Percentiles rank a stretch among this genome's conserved stretches.
Conservation (phyloP, 805 yeast genomes). For the Saccharomycopsis oosterbeekiorum region DNA sequence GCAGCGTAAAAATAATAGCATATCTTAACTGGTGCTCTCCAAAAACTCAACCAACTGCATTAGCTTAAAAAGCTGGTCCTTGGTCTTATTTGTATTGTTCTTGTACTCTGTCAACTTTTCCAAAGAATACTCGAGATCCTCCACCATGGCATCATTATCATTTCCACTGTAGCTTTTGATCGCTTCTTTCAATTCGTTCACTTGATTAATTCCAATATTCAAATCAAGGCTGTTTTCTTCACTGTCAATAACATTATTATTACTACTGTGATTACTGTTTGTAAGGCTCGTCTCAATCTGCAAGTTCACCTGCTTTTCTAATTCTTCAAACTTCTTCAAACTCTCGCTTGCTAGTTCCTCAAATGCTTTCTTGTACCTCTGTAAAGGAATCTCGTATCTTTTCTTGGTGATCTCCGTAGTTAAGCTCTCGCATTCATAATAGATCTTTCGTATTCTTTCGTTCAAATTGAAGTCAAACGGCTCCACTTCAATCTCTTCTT, state of each 20-base stretch:
- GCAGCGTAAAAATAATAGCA: no score
- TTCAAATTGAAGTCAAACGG: constrained; percentile 63
- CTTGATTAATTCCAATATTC: background rate
- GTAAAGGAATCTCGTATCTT: constrained; percentile 43
- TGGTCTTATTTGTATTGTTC: constrained; percentile 3
- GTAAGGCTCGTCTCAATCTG: background rate
- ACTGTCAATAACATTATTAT: no score
- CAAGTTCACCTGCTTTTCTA: constrained; percentile 4
- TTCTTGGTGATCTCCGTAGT: constrained; percentile 47
- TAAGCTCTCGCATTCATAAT: constrained; percentile 52
- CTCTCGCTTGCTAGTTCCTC: constrained; percentile 24
- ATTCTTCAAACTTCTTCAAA: constrained; percentile 16
- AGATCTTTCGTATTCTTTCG: constrained; percentile 44
- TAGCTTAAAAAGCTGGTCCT: background rate
- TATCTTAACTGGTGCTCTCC: background rate
- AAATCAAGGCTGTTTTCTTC: no score
- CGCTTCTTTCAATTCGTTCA: constrained; percentile 12
- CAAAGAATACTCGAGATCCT: constrained; percentile 20
- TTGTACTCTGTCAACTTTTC: constrained; percentile 18
- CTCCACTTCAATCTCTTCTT: constrained; percentile 36
- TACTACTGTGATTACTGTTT: background rate
- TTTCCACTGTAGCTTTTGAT: constrained; percentile 3
- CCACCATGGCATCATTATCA: constrained; percentile 4
- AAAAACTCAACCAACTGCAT: background rate
- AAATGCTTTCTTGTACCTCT: constrained; percentile 21